Base-by-base conservation (phyloP, 768 basidiomycete genomes). In the Asterophora lycoperdoides region DNA sequence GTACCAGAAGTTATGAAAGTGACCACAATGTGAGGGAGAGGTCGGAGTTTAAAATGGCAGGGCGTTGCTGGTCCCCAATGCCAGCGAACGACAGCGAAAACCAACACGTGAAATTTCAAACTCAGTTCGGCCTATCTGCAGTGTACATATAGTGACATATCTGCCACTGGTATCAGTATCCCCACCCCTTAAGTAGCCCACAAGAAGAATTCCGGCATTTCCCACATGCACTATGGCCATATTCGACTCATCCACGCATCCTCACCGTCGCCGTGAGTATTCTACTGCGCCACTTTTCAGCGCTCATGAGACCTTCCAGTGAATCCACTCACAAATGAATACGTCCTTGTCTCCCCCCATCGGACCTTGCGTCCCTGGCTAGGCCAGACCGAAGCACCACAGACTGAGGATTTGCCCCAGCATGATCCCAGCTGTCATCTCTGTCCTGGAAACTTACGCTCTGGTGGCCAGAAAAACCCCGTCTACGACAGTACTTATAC, bases 321-420 rank as follows among this genome's bases (percentile, higher is more conserved):
- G 62, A 94, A 94, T 59, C 89, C 92, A 3, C 76, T 94, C 49
- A 83, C 79, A 0, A 77, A 80, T 50, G 84, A 85, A 57, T 75
- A 89, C 60, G 70, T 93, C 46, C 81, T 94, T 29, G 86, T 93
- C 30, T 93, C 91, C 33, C 90, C 93, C 0, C 93, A 95, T 65
- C 86, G 93, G 44, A 90, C 76, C 7, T 91, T 89, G 59, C 81
- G 93, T 15, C 93, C 93, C 11, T 96, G 93, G 93, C 76, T 84
- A 34, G 93, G 93, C 26, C 90, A 94, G 62, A 80, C 81, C 1
- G 93, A 95, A 53, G 64, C 81, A 1, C 75, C 84, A 0, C 76
- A 83, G 49, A 40, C 72, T 1, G 59, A 68, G 6, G 61, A 69
- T 30, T 72, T 87, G 4, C 85, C 84, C 0, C 53, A 73, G 37